Evolutionary conservation across 148 eudicot species (phyloP).

Genomic region (Cornus kousa): DNA sequence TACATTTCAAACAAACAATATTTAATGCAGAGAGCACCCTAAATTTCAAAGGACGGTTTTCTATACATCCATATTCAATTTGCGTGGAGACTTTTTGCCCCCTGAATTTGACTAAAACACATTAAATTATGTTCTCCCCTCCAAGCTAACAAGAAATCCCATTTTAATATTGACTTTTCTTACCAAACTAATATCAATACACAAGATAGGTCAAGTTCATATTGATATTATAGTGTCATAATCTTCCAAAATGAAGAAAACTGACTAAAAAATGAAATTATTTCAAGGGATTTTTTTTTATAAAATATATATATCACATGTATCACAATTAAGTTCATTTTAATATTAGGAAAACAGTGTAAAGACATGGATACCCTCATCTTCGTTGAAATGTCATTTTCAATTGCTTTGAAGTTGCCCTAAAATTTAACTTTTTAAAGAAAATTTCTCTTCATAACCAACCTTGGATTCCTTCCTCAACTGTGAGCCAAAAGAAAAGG

Average conservation of each 20-base stretch:
- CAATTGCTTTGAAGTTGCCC: not conserved
- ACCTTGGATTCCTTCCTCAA: slow-evolving; percentile 15
- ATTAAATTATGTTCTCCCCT: no score
- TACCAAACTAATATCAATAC: no score
- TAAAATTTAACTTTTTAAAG: not conserved
- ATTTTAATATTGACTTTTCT: no score
- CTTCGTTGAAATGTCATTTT: not conserved
- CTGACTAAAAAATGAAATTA: no score
- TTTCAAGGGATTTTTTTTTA: no score
- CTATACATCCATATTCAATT: not conserved
- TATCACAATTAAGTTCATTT: not conserved
- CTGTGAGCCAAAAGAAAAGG: not conserved
- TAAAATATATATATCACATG: no score
- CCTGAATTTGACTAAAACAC: no score
- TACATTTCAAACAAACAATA: not conserved
- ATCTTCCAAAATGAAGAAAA: no score
- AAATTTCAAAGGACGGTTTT: slow-evolving; percentile 5
- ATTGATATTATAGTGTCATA: no score
- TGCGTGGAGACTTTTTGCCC: not conserved
- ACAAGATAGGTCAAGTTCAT: no score
- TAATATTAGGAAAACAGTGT: not conserved
- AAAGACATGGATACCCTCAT: not conserved
- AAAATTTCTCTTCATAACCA: not conserved
- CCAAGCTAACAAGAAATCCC: no score
- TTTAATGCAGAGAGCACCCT: not conserved